Base-by-base conservation (phyloP, 2,329 filamentous ascomycete species). In the Exophiala sp. region DNA sequence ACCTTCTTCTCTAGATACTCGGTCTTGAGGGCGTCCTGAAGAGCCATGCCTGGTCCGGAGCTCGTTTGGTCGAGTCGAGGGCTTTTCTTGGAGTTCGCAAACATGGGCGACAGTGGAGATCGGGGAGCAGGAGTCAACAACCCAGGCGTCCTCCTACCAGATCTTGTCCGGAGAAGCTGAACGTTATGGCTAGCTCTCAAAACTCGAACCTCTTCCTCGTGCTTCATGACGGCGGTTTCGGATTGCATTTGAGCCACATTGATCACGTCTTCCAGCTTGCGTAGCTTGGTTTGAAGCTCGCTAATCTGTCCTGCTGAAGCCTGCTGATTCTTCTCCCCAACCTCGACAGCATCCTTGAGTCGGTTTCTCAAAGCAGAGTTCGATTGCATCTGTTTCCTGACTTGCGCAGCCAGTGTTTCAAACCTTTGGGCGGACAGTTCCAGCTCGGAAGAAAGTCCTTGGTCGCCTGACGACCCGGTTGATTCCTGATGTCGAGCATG, bases 311-410 rank as follows among this genome's bases (percentile, higher is more conserved):
- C 77, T 11, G 86, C 86, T 55, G 89, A 94, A 52, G 82, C 72
- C 62, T 83, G 83, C 65, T 95, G 90, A 61, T 93, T 88, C 24
- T 78, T 76, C 62, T 97, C 91, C 50, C 91, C 90, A 56, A 88
- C 86, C 45, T 81, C 74, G 30, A 97, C 86, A 1, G 90, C 88
- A 16, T 86, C 80, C 5, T 83, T 74, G 1, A 98, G 81, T 35
- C 91, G 85, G 48, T 79, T 74, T 49, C 89, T 84, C 43, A 98
- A 75, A 22, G 79, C 75, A 30, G 79, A 76, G 67, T 97, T 97
- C 24, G 79, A 79, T n/a, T 82, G 73, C 35, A 97, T 76, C 67
- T 96, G 91, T 48, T 82, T 75, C 48, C 84, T 82, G 19, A 96
- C 88, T 65, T 94, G 84, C 32, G 75, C 73, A 5, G 88, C 86